phyloP scores from a whole-genome alignment of 1,284 basidiomycete species.

The Rhodotorula sp. region DNA sequence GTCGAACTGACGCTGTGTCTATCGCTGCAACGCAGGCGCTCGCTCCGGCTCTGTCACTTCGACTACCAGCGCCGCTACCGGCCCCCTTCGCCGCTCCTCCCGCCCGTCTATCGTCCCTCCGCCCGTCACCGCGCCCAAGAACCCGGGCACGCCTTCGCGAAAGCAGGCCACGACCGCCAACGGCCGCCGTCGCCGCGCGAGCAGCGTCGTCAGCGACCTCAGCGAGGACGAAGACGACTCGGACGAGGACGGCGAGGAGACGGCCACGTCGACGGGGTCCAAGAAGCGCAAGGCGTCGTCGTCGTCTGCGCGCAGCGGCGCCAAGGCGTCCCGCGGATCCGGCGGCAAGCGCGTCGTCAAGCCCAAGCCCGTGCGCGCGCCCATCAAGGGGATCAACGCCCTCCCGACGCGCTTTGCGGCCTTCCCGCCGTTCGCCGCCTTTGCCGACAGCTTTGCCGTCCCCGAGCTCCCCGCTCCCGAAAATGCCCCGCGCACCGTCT shows the following conservation, averaged over 20 bases:
- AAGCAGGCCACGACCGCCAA: too few species aligned
- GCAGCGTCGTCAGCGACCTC: not conserved
- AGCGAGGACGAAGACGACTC: not conserved
- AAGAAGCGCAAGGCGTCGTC: not conserved
- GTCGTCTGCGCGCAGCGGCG: not conserved
- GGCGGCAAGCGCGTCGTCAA: not conserved
- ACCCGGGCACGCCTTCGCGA: not conserved
- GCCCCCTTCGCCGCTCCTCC: slow-evolving; percentile 39
- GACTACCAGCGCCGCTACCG: not conserved
- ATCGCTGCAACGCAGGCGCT: slow-evolving; percentile 1
- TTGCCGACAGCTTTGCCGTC: slow-evolving; percentile 2
- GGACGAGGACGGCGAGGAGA: not conserved
- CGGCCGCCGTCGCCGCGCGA: too few species aligned
- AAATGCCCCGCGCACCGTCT: slow-evolving; percentile 58
- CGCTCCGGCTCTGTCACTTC: slow-evolving; percentile 17
- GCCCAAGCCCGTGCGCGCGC: slow-evolving; percentile 11
- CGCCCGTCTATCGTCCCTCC: slow-evolving; percentile 47
- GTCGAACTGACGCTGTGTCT: not conserved
- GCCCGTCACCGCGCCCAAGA: slow-evolving; percentile 1
- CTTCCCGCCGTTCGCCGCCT: slow-evolving; percentile 12
- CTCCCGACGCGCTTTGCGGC: slow-evolving; percentile 18
- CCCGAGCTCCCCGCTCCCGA: slow-evolving; percentile 1
- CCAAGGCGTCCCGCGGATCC: not conserved
- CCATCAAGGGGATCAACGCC: slow-evolving; percentile 32
- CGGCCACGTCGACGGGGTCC: not conserved